Evolutionary conservation across 2,329 filamentous ascomycete genomes (phyloP).

Genomic region (Emergomyces pasteurianus): DNA sequence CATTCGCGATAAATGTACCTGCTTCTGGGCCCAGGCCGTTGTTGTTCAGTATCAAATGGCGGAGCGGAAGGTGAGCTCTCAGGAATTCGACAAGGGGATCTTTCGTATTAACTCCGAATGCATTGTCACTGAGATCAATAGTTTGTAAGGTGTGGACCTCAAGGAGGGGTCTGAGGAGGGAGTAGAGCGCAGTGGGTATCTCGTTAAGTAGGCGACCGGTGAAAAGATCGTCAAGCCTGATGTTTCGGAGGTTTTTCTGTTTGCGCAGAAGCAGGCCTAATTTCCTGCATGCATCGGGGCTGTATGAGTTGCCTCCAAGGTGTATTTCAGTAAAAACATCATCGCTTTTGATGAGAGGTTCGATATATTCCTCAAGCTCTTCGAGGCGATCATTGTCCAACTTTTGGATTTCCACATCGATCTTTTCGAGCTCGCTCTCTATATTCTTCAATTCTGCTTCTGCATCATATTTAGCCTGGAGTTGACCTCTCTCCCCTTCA

Average conservation of each 20-base stretch:
- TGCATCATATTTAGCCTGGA: not conserved
- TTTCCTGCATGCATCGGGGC: slow-evolving; percentile 73
- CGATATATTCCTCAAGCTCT: slow-evolving; percentile 76
- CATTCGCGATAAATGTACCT: slow-evolving; percentile 77
- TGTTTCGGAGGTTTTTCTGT: slow-evolving; percentile 69
- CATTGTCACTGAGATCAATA: slow-evolving; percentile 94
- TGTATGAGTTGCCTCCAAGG: slow-evolving; percentile 83
- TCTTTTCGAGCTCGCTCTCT: not conserved
- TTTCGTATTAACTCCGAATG: slow-evolving; percentile 90
- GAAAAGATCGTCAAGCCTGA: slow-evolving; percentile 95
- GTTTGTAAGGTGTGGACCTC: slow-evolving; percentile 78
- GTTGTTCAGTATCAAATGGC: slow-evolving; percentile 94
- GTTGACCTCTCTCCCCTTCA: not conserved
- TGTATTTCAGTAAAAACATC: slow-evolving; percentile 70
- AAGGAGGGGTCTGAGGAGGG: slow-evolving; percentile 73
- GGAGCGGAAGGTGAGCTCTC: slow-evolving; percentile 73
- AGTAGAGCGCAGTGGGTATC: slow-evolving; percentile 79
- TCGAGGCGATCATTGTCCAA: slow-evolving; percentile 54
- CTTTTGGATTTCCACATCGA: not conserved
- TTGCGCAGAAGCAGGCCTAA: slow-evolving; percentile 72
- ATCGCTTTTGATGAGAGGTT: slow-evolving; percentile 56
- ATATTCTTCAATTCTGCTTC: not conserved
- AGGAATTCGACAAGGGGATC: slow-evolving; percentile 89
- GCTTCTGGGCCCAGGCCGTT: slow-evolving; percentile 91
- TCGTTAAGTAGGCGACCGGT: slow-evolving; percentile 86